These are phyloP conservation scores for Fusarium tuaranense DNA, from an alignment of 2,329 filamentous ascomycete species.

Conservation along the genomic window DNA sequence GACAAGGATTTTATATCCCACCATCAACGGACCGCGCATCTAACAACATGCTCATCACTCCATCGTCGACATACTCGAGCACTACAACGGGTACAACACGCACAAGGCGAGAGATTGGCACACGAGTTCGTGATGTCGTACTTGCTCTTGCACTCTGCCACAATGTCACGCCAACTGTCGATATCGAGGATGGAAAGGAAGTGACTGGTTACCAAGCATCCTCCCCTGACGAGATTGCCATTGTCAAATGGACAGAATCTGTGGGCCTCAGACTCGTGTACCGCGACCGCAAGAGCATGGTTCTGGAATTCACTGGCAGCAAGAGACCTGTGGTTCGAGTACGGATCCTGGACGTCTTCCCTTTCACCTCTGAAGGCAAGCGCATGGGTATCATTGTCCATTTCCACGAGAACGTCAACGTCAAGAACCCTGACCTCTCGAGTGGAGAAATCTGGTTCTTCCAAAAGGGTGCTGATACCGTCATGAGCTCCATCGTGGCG, in stretches of 20 bases:
- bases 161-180: constrained; percentile 88
- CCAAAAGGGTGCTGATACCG: constrained; percentile 97
- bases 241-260: constrained; percentile 93
- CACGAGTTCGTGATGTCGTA: constrained; percentile 92
- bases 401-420: constrained; percentile 72
- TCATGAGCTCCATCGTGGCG: constrained; percentile 96
- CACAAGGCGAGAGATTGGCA: constrained; percentile 91
- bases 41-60: constrained; percentile 74
- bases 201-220: constrained; percentile 94
- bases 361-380: constrained; percentile 97
- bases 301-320: constrained; percentile 80
- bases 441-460: constrained; percentile 96
- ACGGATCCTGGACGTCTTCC: constrained; percentile 92
- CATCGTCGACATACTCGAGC: constrained; percentile 77
- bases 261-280: constrained; percentile 87
- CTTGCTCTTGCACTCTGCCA: constrained; percentile 93
- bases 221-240: constrained; percentile 97
- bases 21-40: constrained; percentile 58
- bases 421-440: constrained; percentile 62
- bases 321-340: constrained; percentile 84
- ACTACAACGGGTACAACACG: constrained; percentile 77
- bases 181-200: constrained; percentile 82
- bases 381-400: constrained; percentile 97
- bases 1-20: constrained; percentile 79
- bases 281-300: constrained; percentile 88